Conservation (phyloP, 805 yeast genomes). For the Wickerhamiella siamensis region DNA sequence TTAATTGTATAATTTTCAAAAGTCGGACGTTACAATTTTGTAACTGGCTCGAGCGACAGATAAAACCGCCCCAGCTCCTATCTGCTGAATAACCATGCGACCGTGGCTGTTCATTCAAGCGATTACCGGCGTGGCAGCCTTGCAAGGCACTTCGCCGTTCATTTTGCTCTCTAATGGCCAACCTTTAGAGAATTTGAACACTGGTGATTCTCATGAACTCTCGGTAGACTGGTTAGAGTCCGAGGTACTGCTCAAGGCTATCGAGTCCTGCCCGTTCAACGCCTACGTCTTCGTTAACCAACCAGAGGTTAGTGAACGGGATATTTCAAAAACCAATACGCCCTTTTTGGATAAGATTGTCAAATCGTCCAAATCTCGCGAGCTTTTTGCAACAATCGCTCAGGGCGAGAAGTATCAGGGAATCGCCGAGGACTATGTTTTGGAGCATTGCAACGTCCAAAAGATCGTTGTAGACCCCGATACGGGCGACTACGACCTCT, state of each 20-base stretch:
- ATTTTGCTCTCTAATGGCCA: slow-evolving; percentile 10
- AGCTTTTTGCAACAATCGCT: slow-evolving; percentile 9
- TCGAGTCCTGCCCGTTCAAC: slow-evolving; percentile 34
- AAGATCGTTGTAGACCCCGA: slow-evolving; percentile 29
- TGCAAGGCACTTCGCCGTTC: slow-evolving; percentile 13
- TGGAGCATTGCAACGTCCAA: slow-evolving; percentile 39
- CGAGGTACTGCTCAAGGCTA: slow-evolving; percentile 9
- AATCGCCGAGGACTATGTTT: slow-evolving; percentile 10
- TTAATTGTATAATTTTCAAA: no score
- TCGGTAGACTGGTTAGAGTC: slow-evolving; percentile 5
- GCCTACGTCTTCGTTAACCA: slow-evolving; percentile 42
- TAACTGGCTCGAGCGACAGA: no score
- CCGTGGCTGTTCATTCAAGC: not conserved
- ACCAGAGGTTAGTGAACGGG: slow-evolving; percentile 38
- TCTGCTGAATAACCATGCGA: slow-evolving; percentile 1
- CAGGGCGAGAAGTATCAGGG: slow-evolving; percentile 6
- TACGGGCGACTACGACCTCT: slow-evolving; percentile 34
- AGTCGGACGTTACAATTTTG: no score
- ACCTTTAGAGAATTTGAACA: not conserved
- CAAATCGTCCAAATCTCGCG: slow-evolving; percentile 7
- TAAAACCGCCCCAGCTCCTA: no score
- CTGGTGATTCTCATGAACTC: not conserved
- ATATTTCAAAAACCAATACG: slow-evolving; percentile 22
- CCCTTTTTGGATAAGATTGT: slow-evolving; percentile 14
- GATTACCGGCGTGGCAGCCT: slow-evolving; percentile 5